phyloP scores from a whole-genome alignment of 2,329 filamentous ascomycete species.

The Aspergillus aculeatinus region DNA sequence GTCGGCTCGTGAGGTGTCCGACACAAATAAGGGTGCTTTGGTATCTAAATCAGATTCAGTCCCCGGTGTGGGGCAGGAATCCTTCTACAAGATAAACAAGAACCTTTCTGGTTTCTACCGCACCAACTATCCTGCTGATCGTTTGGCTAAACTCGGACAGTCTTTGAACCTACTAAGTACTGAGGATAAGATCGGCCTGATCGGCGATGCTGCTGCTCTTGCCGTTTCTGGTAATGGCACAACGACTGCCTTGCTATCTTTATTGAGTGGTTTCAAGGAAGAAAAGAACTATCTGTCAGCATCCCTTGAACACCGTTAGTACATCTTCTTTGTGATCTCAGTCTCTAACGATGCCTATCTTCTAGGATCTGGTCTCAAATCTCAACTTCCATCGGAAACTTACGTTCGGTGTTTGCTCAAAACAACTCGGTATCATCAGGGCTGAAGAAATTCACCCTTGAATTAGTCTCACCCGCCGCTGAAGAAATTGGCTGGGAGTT shows the following conservation, averaged over 20 bases:
- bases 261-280: conserved; percentile 77
- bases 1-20: conserved; percentile 66
- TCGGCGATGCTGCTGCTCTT: conserved; percentile 85
- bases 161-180: conserved; percentile 73
- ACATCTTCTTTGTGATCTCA: not conserved
- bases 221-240: conserved; percentile 83
- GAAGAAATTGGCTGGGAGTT: conserved; percentile 86
- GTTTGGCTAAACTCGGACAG: conserved; percentile 75
- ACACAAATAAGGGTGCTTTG: conserved; percentile 65
- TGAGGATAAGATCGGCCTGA: conserved; percentile 88
- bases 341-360: conserved; percentile 22
- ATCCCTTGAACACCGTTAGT: not conserved
- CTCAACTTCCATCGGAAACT: conserved; percentile 69
- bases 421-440: conserved; percentile 70
- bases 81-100: conserved; percentile 93
- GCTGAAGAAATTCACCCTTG: conserved; percentile 74
- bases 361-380: conserved; percentile 78
- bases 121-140: conserved; percentile 85
- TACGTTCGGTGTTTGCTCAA: conserved; percentile 82
- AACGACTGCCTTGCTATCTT: conserved; percentile 76
- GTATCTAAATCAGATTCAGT: conserved; percentile 76
- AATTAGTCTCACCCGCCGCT: conserved; percentile 71
- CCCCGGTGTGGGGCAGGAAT: conserved; percentile 62
- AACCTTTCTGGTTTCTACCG: conserved; percentile 87
- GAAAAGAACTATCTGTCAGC: conserved; percentile 75